These are phyloP conservation scores for Haberlea rhodopensis DNA, from an alignment of 257 asterid species.

Conservation along the genomic window DNA sequence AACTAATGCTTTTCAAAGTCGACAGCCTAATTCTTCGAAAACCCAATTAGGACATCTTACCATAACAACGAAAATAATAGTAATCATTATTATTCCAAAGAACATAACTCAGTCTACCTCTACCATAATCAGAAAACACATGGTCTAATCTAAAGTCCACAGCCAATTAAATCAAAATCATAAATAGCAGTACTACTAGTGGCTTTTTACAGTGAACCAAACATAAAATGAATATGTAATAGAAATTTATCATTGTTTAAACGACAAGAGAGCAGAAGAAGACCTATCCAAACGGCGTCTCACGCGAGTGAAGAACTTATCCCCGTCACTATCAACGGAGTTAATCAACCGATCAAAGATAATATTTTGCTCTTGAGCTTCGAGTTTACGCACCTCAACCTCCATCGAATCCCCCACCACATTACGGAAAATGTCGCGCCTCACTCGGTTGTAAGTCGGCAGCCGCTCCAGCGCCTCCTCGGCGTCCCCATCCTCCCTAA, in stretches of 20 bases:
- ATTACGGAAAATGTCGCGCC: constrained; percentile 76
- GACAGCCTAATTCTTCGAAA: not conserved
- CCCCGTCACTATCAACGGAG: constrained; percentile 82
- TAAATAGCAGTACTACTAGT: too few relatives aligned
- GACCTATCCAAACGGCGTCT: constrained; percentile 85
- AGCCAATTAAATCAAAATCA: not conserved
- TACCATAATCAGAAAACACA: not conserved
- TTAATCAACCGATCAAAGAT: constrained; percentile 68
- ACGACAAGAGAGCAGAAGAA: too few relatives aligned
- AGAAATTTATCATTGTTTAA: too few relatives aligned
- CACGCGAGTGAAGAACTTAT: constrained; percentile 67
- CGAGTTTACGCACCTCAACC: constrained; percentile 62
- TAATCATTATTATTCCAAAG: too few relatives aligned
- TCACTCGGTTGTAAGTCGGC: constrained; percentile 81
- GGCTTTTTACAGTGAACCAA: too few relatives aligned
- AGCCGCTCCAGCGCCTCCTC: constrained; percentile 96
- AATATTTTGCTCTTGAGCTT: constrained; percentile 53
- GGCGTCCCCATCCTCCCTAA: constrained; percentile 84
- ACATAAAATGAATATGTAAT: too few relatives aligned
- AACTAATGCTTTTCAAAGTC: not conserved
- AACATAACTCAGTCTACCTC: too few relatives aligned
- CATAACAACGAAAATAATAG: not conserved
- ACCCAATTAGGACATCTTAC: not conserved
- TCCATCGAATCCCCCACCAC: constrained; percentile 70
- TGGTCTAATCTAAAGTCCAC: not conserved